These are phyloP conservation scores for Penicillium alfredii DNA, from an alignment of 495 filamentous ascomycete genomes.

Conservation along the genomic window DNA sequence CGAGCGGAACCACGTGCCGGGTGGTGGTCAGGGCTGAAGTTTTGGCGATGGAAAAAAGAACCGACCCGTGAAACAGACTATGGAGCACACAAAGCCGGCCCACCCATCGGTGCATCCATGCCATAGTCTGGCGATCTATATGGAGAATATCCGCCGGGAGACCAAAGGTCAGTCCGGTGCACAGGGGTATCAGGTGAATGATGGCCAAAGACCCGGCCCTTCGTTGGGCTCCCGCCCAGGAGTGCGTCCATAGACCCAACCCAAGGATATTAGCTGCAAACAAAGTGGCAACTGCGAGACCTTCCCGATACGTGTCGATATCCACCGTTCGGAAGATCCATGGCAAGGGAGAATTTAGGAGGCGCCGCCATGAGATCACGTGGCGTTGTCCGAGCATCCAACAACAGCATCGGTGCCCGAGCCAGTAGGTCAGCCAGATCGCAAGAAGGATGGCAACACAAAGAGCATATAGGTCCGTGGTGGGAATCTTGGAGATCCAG, in stretches of 20 bases:
- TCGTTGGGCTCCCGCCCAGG: background rate
- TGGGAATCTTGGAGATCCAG: background rate
- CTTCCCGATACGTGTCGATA: background rate
- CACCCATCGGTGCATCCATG: constrained; percentile 9
- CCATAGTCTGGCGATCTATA: constrained; percentile 1
- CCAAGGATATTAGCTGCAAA: background rate
- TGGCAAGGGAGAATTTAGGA: background rate
- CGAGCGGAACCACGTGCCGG: background rate
- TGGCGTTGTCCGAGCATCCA: background rate
- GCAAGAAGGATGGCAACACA: background rate
- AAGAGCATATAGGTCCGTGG: background rate
- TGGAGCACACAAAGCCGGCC: constrained; percentile 5
- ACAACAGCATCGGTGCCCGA: background rate
- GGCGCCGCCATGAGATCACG: background rate
- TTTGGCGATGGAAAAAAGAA: background rate
- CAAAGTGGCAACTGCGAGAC: background rate
- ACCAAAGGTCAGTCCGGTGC: constrained; percentile 7
- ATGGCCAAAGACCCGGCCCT: constrained; percentile 4
- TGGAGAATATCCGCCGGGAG: constrained; percentile 8
- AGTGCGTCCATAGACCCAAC: background rate
- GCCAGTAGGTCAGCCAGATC: background rate
- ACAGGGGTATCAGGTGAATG: constrained; percentile 8
- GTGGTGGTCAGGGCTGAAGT: background rate
- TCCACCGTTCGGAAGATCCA: background rate
- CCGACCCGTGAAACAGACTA: constrained; percentile 4